Evolutionary conservation across 2,329 filamentous ascomycete genomes (phyloP).

Genomic region (Epichloe gansuensis): DNA sequence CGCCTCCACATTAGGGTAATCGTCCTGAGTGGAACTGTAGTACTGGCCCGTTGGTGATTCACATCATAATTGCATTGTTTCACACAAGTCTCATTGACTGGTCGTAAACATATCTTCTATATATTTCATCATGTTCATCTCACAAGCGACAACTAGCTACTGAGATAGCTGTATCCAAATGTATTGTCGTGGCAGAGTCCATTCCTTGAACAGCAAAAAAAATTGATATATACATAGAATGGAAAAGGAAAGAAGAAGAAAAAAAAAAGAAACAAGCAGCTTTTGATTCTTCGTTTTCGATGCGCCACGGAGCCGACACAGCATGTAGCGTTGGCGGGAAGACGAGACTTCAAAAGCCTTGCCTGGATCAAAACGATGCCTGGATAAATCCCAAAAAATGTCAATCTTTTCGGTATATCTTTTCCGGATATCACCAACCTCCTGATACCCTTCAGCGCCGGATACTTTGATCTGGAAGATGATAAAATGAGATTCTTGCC

Average conservation of each 20-base stretch:
- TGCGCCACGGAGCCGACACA: not conserved
- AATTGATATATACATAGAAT: constrained; percentile 1
- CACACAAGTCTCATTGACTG: not conserved
- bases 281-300: not conserved
- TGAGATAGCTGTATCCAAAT: not conserved
- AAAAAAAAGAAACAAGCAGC: not conserved
- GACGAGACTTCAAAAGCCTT: too few species aligned
- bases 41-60: not conserved
- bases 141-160: not conserved
- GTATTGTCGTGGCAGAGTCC: not conserved
- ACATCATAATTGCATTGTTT: not conserved
- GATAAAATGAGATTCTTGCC: not conserved
- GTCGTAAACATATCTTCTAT: not conserved
- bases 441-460: not conserved
- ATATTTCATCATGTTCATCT: not conserved
- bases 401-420: not conserved
- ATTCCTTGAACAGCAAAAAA: not conserved
- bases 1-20: too few species aligned
- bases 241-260: not conserved
- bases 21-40: too few species aligned
- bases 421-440: not conserved
- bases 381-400: not conserved
- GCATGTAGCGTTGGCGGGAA: not conserved
- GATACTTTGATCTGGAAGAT: not conserved
- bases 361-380: not conserved